Evolutionary conservation across 257 asterid species (phyloP).

Genomic region (Thymus mandschuricus): DNA sequence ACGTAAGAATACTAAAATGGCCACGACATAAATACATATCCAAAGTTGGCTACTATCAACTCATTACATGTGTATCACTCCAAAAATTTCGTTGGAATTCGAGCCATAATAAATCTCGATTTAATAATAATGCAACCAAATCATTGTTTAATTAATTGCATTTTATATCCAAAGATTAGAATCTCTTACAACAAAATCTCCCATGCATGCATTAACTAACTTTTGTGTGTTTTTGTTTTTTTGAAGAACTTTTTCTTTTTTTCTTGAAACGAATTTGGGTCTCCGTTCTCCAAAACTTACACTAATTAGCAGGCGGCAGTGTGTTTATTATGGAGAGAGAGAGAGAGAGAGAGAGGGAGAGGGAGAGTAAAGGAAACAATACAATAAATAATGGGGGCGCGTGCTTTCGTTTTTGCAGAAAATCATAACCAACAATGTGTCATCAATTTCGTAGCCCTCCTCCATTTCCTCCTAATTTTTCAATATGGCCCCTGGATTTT

Average conservation of each 20-base stretch:
- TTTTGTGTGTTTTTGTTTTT: no score
- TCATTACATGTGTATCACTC: background rate
- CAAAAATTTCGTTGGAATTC: background rate
- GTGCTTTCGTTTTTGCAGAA: slow-evolving; percentile 42
- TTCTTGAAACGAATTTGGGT: no score
- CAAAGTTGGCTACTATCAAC: background rate
- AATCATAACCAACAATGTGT: slow-evolving; percentile 24
- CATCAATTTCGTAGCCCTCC: slow-evolving; percentile 25
- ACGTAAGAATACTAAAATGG: background rate
- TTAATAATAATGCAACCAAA: background rate
- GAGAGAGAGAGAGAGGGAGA: no score
- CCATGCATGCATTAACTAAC: background rate
- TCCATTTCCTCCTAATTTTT: slow-evolving; percentile 8
- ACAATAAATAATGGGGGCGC: slow-evolving; percentile 37
- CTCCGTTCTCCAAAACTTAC: no score
- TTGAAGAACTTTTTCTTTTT: no score
- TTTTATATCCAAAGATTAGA: no score
- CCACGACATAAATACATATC: background rate
- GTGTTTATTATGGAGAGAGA: no score
- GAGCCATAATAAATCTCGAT: background rate
- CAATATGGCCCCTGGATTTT: background rate
- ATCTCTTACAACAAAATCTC: no score
- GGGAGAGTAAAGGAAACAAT: no score
- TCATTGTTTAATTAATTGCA: no score
- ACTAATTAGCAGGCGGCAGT: no score